Evolutionary conservation across 352 stramenopile genomes (phyloP).

Genomic region (Sclerospora graminicola): DNA sequence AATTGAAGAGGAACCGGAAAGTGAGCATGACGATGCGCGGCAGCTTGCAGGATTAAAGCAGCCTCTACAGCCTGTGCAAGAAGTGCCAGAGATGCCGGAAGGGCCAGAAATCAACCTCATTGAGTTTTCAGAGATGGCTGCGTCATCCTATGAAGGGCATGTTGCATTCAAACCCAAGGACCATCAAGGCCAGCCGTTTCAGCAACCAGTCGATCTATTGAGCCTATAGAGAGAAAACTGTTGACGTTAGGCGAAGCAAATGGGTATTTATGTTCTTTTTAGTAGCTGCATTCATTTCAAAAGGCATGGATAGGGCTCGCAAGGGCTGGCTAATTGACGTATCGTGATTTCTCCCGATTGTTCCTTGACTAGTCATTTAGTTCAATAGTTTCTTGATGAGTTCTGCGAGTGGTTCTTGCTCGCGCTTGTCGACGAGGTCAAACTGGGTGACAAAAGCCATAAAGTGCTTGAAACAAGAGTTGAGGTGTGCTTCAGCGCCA

Average conservation of each 20-base stretch:
- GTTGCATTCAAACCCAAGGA: constrained; percentile 37
- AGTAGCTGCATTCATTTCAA: too few relatives aligned
- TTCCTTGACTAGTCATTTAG: constrained; percentile 5
- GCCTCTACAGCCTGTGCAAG: constrained; percentile 20
- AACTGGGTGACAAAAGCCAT: constrained; percentile 95
- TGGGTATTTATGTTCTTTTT: constrained; percentile 26
- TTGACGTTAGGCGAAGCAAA: constrained; percentile 7
- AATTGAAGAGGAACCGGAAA: constrained; percentile 15
- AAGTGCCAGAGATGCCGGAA: constrained; percentile 16
- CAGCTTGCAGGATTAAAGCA: constrained; percentile 20
- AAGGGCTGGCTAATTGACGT: constrained; percentile 1
- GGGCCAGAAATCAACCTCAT: constrained; percentile 41
- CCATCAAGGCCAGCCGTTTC: constrained; percentile 14
- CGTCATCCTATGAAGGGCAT: constrained; percentile 28
- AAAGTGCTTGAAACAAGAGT: constrained; percentile 98
- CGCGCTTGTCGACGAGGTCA: constrained; percentile 88
- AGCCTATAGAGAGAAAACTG: constrained; percentile 16
- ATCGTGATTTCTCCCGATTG: background rate
- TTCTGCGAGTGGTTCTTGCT: constrained; percentile 91
- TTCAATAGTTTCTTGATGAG: constrained; percentile 88
- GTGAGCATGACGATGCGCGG: constrained; percentile 12
- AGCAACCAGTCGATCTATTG: constrained; percentile 32
- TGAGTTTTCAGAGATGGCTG: constrained; percentile 52
- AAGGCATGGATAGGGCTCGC: too few relatives aligned
- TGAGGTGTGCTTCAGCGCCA: constrained; percentile 92